phyloP scores from a whole-genome alignment of 768 basidiomycete genomes.

The Wakefieldia striispora region DNA sequence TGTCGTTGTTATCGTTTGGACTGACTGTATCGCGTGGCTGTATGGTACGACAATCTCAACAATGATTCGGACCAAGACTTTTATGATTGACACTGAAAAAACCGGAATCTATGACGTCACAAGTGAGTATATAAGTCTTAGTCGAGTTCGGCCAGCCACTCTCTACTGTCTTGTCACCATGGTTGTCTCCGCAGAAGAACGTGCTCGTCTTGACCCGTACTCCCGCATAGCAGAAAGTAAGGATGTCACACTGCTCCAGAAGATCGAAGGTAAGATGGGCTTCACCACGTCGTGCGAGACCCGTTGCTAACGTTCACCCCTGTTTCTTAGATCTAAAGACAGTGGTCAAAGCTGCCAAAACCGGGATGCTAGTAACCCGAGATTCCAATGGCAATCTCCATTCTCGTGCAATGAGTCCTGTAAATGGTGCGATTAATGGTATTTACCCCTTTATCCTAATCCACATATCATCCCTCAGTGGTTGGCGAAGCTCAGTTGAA shows the following conservation, averaged over 20 bases:
- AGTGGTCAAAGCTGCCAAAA: slow-evolving; percentile 60
- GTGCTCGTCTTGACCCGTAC: slow-evolving; percentile 65
- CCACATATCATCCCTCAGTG: slow-evolving; percentile 30
- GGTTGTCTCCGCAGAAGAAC: slow-evolving; percentile 23
- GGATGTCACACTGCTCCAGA: slow-evolving; percentile 56
- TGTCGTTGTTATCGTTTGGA: background rate
- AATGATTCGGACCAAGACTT: background rate
- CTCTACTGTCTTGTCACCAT: slow-evolving; percentile 10
- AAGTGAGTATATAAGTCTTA: slow-evolving; percentile 10
- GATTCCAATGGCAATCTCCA: slow-evolving; percentile 66
- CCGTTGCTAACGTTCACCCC: background rate
- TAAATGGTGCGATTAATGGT: too few relatives aligned
- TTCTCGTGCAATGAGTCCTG: slow-evolving; percentile 77
- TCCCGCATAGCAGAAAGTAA: slow-evolving; percentile 61
- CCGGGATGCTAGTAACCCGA: slow-evolving; percentile 79
- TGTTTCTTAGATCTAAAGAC: slow-evolving; percentile 51
- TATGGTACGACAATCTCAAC: slow-evolving; percentile 7
- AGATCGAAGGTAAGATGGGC: slow-evolving; percentile 50
- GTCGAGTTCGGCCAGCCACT: background rate
- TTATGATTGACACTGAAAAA: background rate
- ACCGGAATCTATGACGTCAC: slow-evolving; percentile 18
- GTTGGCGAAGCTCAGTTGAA: slow-evolving; percentile 46
- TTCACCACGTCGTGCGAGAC: background rate
- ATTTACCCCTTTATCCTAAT: slow-evolving; percentile 16
- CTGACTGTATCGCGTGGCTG: slow-evolving; percentile 6